Evolutionary conservation across 2,329 filamentous ascomycete species (phyloP).

Genomic region (Talaromyces sp.): DNA sequence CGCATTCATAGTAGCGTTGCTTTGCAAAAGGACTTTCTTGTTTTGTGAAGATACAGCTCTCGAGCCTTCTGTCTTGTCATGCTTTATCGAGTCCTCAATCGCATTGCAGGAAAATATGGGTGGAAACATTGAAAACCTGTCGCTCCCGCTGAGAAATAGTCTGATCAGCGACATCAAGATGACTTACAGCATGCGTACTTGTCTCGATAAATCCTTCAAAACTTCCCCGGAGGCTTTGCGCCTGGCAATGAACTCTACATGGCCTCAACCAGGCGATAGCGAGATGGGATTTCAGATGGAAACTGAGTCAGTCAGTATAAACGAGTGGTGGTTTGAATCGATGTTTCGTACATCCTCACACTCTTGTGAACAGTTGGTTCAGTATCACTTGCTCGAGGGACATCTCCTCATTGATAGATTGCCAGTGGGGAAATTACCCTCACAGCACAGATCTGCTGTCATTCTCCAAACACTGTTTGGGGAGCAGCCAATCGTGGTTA

Average conservation of each 20-base stretch:
- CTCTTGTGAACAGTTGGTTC: slow-evolving; percentile 30
- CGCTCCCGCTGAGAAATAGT: background rate
- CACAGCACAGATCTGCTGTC: slow-evolving; percentile 41
- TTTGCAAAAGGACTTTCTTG: slow-evolving; percentile 22
- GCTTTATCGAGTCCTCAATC: background rate
- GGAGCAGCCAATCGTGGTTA: slow-evolving; percentile 46
- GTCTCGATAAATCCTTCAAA: background rate
- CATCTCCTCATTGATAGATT: slow-evolving; percentile 47
- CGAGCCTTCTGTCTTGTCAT: background rate
- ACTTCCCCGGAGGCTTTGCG: background rate
- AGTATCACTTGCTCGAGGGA: slow-evolving; percentile 45
- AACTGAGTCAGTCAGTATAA: background rate
- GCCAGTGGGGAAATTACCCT: slow-evolving; percentile 50
- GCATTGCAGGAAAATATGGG: background rate
- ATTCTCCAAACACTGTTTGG: slow-evolving; percentile 51
- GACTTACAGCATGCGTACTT: background rate
- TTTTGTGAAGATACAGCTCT: background rate
- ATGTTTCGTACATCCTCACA: slow-evolving; percentile 15
- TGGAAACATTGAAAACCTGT: background rate
- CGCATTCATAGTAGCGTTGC: slow-evolving; percentile 51
- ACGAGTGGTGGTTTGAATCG: background rate
- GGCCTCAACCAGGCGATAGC: background rate
- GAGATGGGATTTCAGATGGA: background rate
- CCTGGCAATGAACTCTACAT: background rate
- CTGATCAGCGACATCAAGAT: background rate